Evolutionary conservation across 345 rosid genomes (phyloP).

Genomic region (Geranium rotundifolium): DNA sequence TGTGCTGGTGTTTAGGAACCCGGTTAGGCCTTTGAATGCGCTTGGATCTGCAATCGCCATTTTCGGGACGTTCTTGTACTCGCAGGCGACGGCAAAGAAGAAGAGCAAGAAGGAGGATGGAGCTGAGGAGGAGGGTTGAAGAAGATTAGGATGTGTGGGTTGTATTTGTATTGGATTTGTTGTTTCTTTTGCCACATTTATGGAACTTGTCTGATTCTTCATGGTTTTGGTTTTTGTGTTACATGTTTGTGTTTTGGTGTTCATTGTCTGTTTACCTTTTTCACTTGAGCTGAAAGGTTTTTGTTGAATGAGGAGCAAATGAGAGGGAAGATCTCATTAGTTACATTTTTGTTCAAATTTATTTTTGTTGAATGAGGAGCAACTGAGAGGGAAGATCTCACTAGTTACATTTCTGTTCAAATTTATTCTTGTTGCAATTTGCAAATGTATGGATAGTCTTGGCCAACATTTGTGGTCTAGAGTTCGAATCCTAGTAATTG

Average conservation of each 20-base stretch:
- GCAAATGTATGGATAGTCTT: no score
- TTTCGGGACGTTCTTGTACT: constrained; percentile 76
- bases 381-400: no score
- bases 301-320: neutral
- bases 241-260: neutral
- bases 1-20: constrained; percentile 85
- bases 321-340: neutral
- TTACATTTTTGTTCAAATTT: no score
- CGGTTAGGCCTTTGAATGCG: constrained; percentile 82
- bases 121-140: constrained; percentile 38
- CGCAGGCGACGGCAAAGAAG: constrained; percentile 66
- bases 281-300: neutral
- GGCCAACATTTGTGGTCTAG: no score
- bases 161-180: no score
- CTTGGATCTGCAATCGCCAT: constrained; percentile 90
- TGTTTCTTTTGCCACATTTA: neutral
- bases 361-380: no score
- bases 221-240: neutral
- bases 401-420: no score
- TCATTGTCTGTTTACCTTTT: neutral
- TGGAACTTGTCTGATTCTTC: neutral
- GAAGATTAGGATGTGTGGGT: neutral
- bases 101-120: constrained; percentile 58
- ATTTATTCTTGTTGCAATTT: no score
- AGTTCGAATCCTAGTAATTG: no score